Evolutionary conservation across 1,139 yeast species (phyloP), one percentile per base, ranked within the genome.

Genomic region (Hyphopichia wangnamkhiaoensis): DNA sequence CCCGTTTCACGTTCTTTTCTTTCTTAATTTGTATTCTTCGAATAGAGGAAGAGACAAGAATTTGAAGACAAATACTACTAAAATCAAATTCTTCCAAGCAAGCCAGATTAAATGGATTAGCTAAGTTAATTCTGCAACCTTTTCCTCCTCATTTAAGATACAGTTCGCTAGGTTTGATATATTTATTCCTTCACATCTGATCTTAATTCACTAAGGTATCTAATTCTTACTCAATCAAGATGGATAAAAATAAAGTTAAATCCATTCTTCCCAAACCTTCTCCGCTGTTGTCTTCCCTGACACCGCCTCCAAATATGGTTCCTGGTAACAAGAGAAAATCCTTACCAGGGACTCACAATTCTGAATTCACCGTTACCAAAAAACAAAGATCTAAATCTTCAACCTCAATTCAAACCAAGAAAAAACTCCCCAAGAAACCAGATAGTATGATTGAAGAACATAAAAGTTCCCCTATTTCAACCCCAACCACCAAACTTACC

Each of bases 161-260:
- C n/a, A n/a, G n/a, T n/a, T n/a, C n/a, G n/a, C n/a, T n/a, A n/a
- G n/a, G n/a, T n/a, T n/a, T n/a, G n/a, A n/a, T n/a, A n/a, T n/a
- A n/a, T n/a, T 13, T 30, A 30, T 14, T 30, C n/a, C 5, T n/a
- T 33, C 15, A 23, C 21, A 31, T 42, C 35, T 34, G n/a, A n/a
- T n/a, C n/a, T n/a, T n/a, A n/a, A n/a, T n/a, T n/a, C n/a, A n/a
- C n/a, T n/a, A n/a, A n/a, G n/a, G n/a, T n/a, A n/a, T n/a, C n/a
- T n/a, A n/a, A n/a, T n/a, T n/a, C n/a, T n/a, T n/a, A n/a, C n/a
- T n/a, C n/a, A n/a, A n/a, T n/a, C 33, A 40, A 27, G 15, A 66
- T 66, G 71, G 74, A 69, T 43, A 68, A 65, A 53, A 57, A 67
- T 25, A 66, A 61, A 46, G 56, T 71, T 48, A 71, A 71, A 46